phyloP scores from a whole-genome alignment of 805 yeast species.

The Nadsonia fulvescens region DNA sequence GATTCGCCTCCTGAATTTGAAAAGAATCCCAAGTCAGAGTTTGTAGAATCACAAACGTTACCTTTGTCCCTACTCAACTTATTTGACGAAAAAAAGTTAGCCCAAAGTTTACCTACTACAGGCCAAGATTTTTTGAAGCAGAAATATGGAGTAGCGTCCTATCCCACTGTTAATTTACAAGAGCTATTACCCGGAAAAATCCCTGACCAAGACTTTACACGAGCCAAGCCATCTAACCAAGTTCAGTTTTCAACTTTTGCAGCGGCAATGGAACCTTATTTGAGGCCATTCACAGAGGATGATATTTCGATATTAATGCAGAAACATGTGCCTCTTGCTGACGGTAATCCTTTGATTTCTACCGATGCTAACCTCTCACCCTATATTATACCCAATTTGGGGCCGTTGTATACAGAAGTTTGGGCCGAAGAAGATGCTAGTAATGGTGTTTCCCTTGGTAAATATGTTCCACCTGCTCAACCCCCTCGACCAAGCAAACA shows the following conservation, averaged over 20 bases:
- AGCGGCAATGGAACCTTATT: constrained; percentile 69
- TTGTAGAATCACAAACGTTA: constrained; percentile 49
- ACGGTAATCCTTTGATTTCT: constrained; percentile 12
- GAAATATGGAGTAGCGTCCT: constrained; percentile 79
- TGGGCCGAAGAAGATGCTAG: constrained; percentile 71
- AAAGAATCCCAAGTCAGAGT: constrained; percentile 60
- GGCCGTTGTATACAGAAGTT: constrained; percentile 59
- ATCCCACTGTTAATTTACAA: constrained; percentile 60
- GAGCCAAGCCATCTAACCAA: constrained; percentile 72
- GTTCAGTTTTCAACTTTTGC: constrained; percentile 82
- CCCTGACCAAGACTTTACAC: constrained; percentile 75
- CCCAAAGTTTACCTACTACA: constrained; percentile 40
- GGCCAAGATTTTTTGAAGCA: constrained; percentile 58
- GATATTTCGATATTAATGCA: constrained; percentile 59
- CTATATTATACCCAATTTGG: constrained; percentile 67
- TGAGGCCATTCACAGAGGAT: constrained; percentile 59
- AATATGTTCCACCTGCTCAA: constrained; percentile 21
- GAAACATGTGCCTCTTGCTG: constrained; percentile 35
- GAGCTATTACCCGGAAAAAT: constrained; percentile 72
- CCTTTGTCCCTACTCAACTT: constrained; percentile 54
- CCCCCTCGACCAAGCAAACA: constrained; percentile 8
- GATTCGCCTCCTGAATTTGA: constrained; percentile 11
- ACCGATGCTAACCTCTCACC: constrained; percentile 34
- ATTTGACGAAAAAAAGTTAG: constrained; percentile 32
- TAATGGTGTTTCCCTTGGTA: constrained; percentile 3